Evolutionary conservation across 2,329 filamentous ascomycete genomes (phyloP).

Genomic region (Colletotrichum gigasporum): DNA sequence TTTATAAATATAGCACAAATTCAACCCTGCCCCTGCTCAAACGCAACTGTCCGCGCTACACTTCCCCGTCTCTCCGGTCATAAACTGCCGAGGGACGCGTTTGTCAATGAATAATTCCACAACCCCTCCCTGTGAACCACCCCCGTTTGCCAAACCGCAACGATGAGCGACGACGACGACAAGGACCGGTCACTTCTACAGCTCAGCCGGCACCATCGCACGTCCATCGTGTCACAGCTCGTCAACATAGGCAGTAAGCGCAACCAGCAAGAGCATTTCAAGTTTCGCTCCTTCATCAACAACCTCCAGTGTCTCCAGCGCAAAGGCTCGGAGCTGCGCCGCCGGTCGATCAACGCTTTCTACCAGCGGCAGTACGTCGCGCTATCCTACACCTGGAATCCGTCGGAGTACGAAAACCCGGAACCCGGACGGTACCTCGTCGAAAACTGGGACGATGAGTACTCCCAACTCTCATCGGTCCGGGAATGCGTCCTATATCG

Average conservation of each 20-base stretch:
- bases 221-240: constrained; percentile 31
- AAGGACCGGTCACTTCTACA: constrained; percentile 23
- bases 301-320: constrained; percentile 18
- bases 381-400: constrained; percentile 37
- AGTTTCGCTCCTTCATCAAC: constrained; percentile 21
- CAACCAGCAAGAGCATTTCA: constrained; percentile 28
- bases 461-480: constrained; percentile 31
- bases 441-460: constrained; percentile 19
- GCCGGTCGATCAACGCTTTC: constrained; percentile 21
- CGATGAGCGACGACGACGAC: constrained; percentile 23
- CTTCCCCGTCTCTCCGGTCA: too few relatives aligned
- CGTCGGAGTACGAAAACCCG: constrained; percentile 31
- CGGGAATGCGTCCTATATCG: constrained; percentile 38
- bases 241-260: constrained; percentile 28
- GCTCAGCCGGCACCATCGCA: constrained; percentile 19
- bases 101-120: too few relatives aligned
- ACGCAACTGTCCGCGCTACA: too few relatives aligned
- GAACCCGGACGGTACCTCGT: constrained; percentile 30
- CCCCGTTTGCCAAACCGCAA: neutral
- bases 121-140: neutral
- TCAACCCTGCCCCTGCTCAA: too few relatives aligned
- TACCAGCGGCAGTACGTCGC: constrained; percentile 33
- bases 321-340: neutral
- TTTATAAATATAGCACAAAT: too few relatives aligned
- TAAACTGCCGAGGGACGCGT: too few relatives aligned